Base-by-base conservation (phyloP, 768 basidiomycete species). In the Phylloporus sp. region DNA sequence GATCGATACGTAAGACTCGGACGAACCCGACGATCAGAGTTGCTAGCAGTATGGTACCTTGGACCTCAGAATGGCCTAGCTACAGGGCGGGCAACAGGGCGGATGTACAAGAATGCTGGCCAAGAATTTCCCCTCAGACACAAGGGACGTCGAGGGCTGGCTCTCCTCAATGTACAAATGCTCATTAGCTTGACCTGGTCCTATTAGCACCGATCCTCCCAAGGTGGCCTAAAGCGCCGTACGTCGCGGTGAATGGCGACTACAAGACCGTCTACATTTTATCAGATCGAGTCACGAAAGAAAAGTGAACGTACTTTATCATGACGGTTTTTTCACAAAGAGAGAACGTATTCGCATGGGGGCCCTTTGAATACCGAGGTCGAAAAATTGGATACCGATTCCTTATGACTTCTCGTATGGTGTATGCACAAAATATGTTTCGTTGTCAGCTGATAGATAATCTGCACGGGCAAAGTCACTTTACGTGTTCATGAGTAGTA, bases 291-390 rank as follows among this genome's bases (percentile, higher is more conserved):
- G 52, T 34, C 10, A 0, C 9, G 29, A 9, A 5, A 17, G 17
- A 18, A 29, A 9, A 5, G 2, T 2, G 10, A 31, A 20, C 20
- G 10, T 21, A 9, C 2, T 36, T 37, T 9, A 10, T 33, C 42
- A 15, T 18, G 6, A 15, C n/a, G 6, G 23, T 27, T 22, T n/a
- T 3, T n/a, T 44, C 53, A 49, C n/a, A 52, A 46, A 27, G 49
- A 53, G 8, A 29, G 46, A 11, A 46, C 29, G 4, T 48, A 48
- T 10, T 47, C 40, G 8, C 46, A 56, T 29, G 44, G 51, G 22
- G 43, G 29, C 37, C 11, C 28, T 4, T 13, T 58, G 22, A 33
- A 38, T 23, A 52, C 15, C 57, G 39, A 44, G 26, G 55, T 17
- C 42, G 41, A 31, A 43, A 49, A 1, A 1, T 46, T 10, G 57